These are phyloP conservation scores for Mrakia blollopis DNA, from an alignment of 768 basidiomycete species.

Conservation along the genomic window DNA sequence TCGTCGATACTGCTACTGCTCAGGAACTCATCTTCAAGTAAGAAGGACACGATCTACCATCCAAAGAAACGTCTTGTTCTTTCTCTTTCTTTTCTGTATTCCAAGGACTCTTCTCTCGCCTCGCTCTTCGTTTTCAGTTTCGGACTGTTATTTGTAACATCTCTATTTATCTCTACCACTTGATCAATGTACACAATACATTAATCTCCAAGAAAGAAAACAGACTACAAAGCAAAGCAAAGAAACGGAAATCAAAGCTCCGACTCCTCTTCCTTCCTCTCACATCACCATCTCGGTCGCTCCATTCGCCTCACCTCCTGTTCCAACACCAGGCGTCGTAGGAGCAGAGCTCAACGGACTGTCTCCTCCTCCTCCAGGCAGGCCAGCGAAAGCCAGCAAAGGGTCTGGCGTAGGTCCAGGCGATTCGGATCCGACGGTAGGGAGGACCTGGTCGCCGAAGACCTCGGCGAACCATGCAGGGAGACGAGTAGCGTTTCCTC, in stretches of 20 bases:
- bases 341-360: not conserved
- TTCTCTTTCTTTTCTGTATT: too few species aligned
- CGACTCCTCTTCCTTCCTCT: not conserved
- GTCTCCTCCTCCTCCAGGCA: not conserved
- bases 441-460: not conserved
- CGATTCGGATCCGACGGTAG: not conserved
- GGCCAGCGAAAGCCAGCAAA: not conserved
- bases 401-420: not conserved
- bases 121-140: too few species aligned
- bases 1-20: too few species aligned
- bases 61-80: too few species aligned
- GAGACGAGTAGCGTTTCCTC: slow-evolving; percentile 19
- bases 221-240: not conserved
- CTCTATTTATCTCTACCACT: too few species aligned
- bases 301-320: not conserved
- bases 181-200: too few species aligned
- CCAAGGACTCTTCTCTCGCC: too few species aligned
- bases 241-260: not conserved
- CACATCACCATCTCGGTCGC: not conserved
- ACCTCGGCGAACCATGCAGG: slow-evolving; percentile 31
- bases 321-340: not conserved
- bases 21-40: too few species aligned
- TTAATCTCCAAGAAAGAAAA: too few species aligned
- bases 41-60: too few species aligned
- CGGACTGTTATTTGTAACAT: too few species aligned